Percentiles rank a stretch among this genome's conserved stretches.
These are phyloP conservation scores for Thermothelomyces thermophilus DNA, from an alignment of 2,329 filamentous ascomycete species.

Conservation along the genomic window DNA sequence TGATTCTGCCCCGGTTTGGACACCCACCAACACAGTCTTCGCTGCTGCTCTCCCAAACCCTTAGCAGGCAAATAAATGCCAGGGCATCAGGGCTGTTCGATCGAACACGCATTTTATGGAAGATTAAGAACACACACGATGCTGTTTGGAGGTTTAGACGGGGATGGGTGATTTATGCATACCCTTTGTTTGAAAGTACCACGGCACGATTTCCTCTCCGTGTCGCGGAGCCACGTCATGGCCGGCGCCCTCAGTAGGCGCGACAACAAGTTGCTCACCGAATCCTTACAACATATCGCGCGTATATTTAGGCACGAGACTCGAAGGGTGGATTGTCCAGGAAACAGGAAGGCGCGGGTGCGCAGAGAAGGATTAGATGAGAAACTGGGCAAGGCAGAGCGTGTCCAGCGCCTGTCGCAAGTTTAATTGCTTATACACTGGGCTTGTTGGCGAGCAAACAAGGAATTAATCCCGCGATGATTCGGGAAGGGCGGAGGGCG, in stretches of 20 bases:
- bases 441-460: constrained; percentile 5
- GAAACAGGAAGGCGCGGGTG: constrained; percentile 14
- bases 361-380: constrained; percentile 12
- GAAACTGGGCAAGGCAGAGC: constrained; percentile 10
- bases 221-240: constrained; percentile 21
- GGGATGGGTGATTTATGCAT: constrained; percentile 23
- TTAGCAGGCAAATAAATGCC: constrained; percentile 19
- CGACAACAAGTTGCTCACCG: constrained; percentile 13
- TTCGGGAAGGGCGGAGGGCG: constrained; percentile 7
- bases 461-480: constrained; percentile 4
- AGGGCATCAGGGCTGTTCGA: constrained; percentile 19
- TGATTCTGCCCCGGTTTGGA: constrained; percentile 8
- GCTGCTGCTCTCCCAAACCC: constrained; percentile 21
- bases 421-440: constrained; percentile 14
- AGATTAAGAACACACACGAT: constrained; percentile 19
- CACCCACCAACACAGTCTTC: constrained; percentile 11
- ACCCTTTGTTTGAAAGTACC: constrained; percentile 23
- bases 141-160: constrained; percentile 13
- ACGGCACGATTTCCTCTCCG: constrained; percentile 10
- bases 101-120: constrained; percentile 18
- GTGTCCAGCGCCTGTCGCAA: constrained; percentile 2
- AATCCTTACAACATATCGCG: constrained; percentile 20
- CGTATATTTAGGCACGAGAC: constrained; percentile 16
- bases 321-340: constrained; percentile 13
- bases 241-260: constrained; percentile 12